A percentile compares a stretch with the other conserved stretches of the same genome.
Evolutionary conservation across 2,329 filamentous ascomycete species (phyloP).

Genomic region (Mycocentrospora acerina): DNA sequence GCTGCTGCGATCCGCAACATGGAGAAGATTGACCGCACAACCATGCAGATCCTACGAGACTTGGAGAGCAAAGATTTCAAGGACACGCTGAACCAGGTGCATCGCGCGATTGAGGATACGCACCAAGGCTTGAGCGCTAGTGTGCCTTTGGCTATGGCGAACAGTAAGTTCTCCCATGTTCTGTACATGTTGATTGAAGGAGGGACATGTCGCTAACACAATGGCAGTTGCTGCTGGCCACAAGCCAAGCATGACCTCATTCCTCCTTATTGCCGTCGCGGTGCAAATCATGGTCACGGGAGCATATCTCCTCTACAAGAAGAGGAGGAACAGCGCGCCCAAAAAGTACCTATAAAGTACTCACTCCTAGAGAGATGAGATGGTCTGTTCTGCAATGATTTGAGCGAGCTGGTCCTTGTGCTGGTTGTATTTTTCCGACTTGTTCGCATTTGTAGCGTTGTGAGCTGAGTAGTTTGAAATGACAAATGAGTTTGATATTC

Average conservation of each 20-base stretch:
- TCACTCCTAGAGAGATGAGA: neutral
- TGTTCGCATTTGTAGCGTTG: too few species aligned
- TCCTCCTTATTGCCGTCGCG: constrained; percentile 71
- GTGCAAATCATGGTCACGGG: constrained; percentile 71
- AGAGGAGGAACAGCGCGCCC: constrained; percentile 70
- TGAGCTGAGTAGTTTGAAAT: too few species aligned
- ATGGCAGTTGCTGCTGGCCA: constrained; percentile 53
- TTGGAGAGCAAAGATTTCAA: constrained; percentile 60
- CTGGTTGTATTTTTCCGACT: too few species aligned
- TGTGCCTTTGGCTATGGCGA: constrained; percentile 52
- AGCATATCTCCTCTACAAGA: constrained; percentile 77
- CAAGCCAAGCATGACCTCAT: constrained; percentile 59
- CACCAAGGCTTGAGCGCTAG: constrained; percentile 55
- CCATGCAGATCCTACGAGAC: constrained; percentile 55
- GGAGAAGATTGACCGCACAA: constrained; percentile 55
- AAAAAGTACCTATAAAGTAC: constrained; percentile 80
- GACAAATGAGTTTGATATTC: too few species aligned
- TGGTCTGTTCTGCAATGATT: too few species aligned
- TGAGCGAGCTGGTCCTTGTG: too few species aligned
- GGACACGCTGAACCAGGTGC: constrained; percentile 55
- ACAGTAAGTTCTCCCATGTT: constrained; percentile 45
- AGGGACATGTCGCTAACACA: constrained; percentile 14
- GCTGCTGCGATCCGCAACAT: constrained; percentile 49
- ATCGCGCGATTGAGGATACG: constrained; percentile 55
- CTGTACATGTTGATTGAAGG: neutral